phyloP scores from a whole-genome alignment of 208 protist species.

The Eutreptiella sp. region DNA sequence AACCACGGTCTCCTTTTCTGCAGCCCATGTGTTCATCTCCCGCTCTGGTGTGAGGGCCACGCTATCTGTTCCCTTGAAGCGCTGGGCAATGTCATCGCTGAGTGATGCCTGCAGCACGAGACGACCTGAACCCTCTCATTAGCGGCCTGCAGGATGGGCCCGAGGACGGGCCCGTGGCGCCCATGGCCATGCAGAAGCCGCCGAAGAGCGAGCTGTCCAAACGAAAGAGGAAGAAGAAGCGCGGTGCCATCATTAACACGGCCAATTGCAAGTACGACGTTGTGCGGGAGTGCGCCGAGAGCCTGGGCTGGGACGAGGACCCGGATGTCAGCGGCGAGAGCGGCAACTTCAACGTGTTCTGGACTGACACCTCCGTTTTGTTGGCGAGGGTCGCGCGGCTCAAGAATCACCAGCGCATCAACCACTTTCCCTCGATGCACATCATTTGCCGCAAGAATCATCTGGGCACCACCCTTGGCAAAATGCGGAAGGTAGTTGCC shows the following conservation, averaged over 20 bases:
- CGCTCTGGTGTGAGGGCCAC: too few species aligned
- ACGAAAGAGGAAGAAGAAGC: constrained; percentile 17
- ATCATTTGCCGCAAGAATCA: constrained; percentile 83
- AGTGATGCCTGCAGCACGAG: too few species aligned
- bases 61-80: too few species aligned
- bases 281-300: constrained; percentile 57
- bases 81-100: too few species aligned
- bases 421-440: constrained; percentile 91
- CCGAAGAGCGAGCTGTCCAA: not conserved
- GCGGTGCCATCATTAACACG: constrained; percentile 58
- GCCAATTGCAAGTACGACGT: constrained; percentile 70
- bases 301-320: constrained; percentile 64
- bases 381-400: constrained; percentile 72
- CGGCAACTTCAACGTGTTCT: constrained; percentile 85
- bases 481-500: constrained; percentile 60
- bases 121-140: too few species aligned
- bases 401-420: constrained; percentile 83
- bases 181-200: too few species aligned
- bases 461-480: constrained; percentile 77
- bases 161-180: too few species aligned
- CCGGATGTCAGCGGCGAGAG: constrained; percentile 55
- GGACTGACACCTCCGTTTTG: constrained; percentile 82
- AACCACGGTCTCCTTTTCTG: too few species aligned
- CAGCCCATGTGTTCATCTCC: too few species aligned
- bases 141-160: too few species aligned